These are phyloP conservation scores for Neurospora sp. DNA, from an alignment of 2,329 filamentous ascomycete genomes.

Conservation along the genomic window DNA sequence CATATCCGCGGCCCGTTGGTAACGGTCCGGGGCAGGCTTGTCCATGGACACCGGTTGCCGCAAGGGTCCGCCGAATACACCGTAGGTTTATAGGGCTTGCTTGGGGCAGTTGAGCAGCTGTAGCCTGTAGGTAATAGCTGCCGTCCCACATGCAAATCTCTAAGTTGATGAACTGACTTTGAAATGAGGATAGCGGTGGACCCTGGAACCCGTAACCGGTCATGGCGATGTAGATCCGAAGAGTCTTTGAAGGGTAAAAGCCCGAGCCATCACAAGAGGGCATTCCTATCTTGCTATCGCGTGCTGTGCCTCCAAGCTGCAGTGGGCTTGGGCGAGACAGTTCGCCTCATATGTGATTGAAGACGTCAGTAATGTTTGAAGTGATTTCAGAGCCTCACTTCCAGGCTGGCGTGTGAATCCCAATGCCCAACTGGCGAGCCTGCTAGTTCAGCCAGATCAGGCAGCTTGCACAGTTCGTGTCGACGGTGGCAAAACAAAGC, in stretches of 20 bases:
- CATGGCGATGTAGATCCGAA: slow-evolving; percentile 1
- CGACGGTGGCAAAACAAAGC: neutral
- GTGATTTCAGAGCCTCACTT: neutral
- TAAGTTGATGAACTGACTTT: neutral
- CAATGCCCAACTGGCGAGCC: neutral
- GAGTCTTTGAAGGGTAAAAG: neutral
- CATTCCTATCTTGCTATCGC: neutral
- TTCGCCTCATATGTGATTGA: neutral
- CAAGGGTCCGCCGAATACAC: slow-evolving; percentile 2
- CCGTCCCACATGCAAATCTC: neutral
- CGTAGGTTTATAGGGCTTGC: neutral
- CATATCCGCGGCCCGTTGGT: slow-evolving; percentile 16
- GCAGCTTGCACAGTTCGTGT: neutral
- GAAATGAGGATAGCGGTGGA: neutral
- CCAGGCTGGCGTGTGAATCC: neutral
- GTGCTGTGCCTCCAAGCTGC: neutral
- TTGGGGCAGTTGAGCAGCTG: neutral
- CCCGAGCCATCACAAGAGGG: neutral
- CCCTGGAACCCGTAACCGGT: neutral
- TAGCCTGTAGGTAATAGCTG: neutral
- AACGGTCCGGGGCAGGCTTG: slow-evolving; percentile 15
- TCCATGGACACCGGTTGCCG: slow-evolving; percentile 4
- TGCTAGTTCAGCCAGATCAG: neutral
- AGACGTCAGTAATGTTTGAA: neutral
- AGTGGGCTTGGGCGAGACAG: neutral